Evolutionary conservation across 2,329 filamentous ascomycete species (phyloP), one percentile per base, ranked within the genome.

Genomic region (Paecilomyces fulvus): DNA sequence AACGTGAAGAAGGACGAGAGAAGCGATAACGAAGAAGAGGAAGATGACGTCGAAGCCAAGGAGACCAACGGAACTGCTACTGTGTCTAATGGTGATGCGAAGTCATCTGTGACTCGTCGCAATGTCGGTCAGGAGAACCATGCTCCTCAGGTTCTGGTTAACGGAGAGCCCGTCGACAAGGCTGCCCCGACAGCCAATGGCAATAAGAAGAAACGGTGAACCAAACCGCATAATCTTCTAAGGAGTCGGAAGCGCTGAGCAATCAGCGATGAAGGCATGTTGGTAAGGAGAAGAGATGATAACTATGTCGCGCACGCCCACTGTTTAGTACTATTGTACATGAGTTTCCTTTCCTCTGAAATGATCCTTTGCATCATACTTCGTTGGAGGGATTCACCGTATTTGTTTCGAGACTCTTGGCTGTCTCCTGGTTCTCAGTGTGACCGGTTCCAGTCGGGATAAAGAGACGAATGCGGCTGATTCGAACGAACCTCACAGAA

Each of bases 21-120:
- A 58, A 77, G 75, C 58, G 75, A 77, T 1, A 69, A 76, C 30
- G 75, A 77, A 59, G 73, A 74, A n/a, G 71, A 74, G 7, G 73
- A 74, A 8, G 70, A 74, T 51, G 70, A 72, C 30, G 53, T 59
- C 25, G 50, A 23, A 23, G 48, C 59, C 46, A 56, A 64, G 30
- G 58, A 58, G 43, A 53, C 56, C 6, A 63, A 63, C 31, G 63
- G 58, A 50, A 65, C 65, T 46, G 60, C 52, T 10, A 52, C 63
- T 46, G 54, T 67, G 37, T 60, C 65, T 23, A 70, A 69, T 28
- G 68, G 67, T 48, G 51, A 60, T 17, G 65, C 67, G 30, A 56
- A 59, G 43, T 54, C 59, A 8, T 59, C 55, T n/a, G 49, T 62
- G 31, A 62, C 61, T 30, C 61, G 63, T 10, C 63, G 67, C 33